Base-by-base conservation (phyloP, 192 early-diverging fungal species). In the Umbelopsis vinacea region DNA sequence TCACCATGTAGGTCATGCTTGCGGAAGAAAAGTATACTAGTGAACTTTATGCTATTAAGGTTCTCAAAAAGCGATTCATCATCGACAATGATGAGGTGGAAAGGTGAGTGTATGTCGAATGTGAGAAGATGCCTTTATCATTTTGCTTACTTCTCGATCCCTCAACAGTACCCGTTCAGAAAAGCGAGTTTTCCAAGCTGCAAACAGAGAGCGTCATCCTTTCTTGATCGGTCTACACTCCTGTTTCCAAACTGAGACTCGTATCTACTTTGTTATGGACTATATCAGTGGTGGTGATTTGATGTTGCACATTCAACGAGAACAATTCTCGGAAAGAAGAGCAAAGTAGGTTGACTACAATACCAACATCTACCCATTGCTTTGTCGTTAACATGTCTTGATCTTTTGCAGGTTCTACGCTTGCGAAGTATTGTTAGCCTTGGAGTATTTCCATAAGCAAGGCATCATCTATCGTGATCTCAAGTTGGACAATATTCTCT, bases 201-300 rank as follows among this genome's bases (percentile, higher is more conserved):
- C 96, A 66, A 98, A 95, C 83, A 80, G 87, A 74, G 93, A 92
- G 72, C 91, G 89, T 7, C 96, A 97, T 74, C 96, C 97, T 37
- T 99, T 99, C 89, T 83, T 99, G 48, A 91, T 98, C 63, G 95
- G 95, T 29, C 81, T 99, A 67, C 96, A 99, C 79, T 96, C 95
- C 15, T 96, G 95, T 81, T 98, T 97, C 87, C 96, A 98, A 79
- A 95, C 94, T 1, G 92, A 95, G 66, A 94, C 92, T 47, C 85
- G 96, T 67, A 90, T 99, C 46, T 99, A 97, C 81, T 98, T 98
- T 81, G 96, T 97, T 12, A 98, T 97, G 94, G 97, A 99, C 73
- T 99, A 96, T 82, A 94, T 97, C 46, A 89, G 88, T 26, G 97
- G 97, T 72, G 97, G 97, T 55, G 97, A 99, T 81, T 79, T 99